Base-by-base conservation (phyloP, 1,139 yeast species). In the Saccharomyces hybrid region DNA sequence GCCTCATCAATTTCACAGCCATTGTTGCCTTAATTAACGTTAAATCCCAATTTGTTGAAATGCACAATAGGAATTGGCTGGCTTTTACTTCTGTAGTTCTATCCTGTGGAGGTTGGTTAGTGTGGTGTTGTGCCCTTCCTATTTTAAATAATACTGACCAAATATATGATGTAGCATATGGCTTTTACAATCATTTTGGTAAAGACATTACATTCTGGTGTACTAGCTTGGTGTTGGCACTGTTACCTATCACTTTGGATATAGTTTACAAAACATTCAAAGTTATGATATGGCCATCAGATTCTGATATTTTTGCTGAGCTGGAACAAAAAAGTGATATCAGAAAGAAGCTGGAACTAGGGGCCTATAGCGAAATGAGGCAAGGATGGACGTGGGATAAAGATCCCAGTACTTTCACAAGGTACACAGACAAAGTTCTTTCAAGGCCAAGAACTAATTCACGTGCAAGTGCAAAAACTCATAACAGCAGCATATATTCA, bases 131-230 rank as follows among this genome's bases (percentile, higher is more conserved):
- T 57, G 70, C 90, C 48, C 79, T 93, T 55, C 88, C 93, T 68
- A 78, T 77, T 6, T 72, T 91, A 23, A 86, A 88, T 68, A 73
- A 82, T 51, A 71, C 78, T 25, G 79, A 78, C 56, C 79, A 81
- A 0, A 87, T 88, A 19, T 93, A 83, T 69, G 87, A 81, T 68
- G 97, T 88, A 3, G 76, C 78, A 11, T 77, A 81, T 60, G 95
- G 93, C 0, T 75, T 93, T 50, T 73, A 79, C 52, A 71, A 79
- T 54, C 80, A 81, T 49, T 90, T 89, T 75, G 99, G 99, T 11
- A 72, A 63, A 25, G 97, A 93, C 66, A 70, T 77, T 25, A 78
- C 88, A 1, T 93, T 93, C 83, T 93, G 99, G 99, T 87, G 90
- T 0, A 71, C 88, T 0, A 73, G 88, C 34, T 65, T 89, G 38